Evolutionary conservation across 768 basidiomycete genomes (phyloP).

Genomic region (Termitomyces titanicus): DNA sequence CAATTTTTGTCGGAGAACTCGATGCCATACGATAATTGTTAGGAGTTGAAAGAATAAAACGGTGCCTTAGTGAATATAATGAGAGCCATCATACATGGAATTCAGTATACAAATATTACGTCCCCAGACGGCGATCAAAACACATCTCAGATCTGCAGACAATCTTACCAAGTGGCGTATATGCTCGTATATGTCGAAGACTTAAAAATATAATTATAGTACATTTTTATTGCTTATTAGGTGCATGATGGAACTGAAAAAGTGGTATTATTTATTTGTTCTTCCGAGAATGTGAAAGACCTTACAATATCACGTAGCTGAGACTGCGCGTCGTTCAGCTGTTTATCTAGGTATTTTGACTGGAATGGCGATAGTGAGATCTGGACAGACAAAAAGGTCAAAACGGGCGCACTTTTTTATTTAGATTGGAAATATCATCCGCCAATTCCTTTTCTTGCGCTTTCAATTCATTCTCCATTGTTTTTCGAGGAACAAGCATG

Average conservation of each 20-base stretch:
- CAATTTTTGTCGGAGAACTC: conserved; percentile 6
- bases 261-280: neutral
- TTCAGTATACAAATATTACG: too few relatives aligned
- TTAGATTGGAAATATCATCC: conserved; percentile 78
- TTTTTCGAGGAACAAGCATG: conserved; percentile 75
- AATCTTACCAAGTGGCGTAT: too few relatives aligned
- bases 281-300: conserved; percentile 3
- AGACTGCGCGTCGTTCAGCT: conserved; percentile 84
- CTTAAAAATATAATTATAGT: too few relatives aligned
- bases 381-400: neutral
- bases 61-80: too few relatives aligned
- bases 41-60: neutral
- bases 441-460: conserved; percentile 76
- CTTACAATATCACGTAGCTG: conserved; percentile 84
- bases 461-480: conserved; percentile 77
- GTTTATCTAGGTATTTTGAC: conserved; percentile 92
- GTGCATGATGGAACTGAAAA: conserved; percentile 54
- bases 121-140: conserved; percentile 7
- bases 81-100: too few relatives aligned
- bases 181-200: too few relatives aligned
- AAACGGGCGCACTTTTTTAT: conserved; percentile 68
- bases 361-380: conserved; percentile 23
- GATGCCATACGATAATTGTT: neutral
- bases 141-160: conserved; percentile 1
- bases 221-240: conserved; percentile 30